Conservation (phyloP, 768 basidiomycete species). For the Suillus americanus region DNA sequence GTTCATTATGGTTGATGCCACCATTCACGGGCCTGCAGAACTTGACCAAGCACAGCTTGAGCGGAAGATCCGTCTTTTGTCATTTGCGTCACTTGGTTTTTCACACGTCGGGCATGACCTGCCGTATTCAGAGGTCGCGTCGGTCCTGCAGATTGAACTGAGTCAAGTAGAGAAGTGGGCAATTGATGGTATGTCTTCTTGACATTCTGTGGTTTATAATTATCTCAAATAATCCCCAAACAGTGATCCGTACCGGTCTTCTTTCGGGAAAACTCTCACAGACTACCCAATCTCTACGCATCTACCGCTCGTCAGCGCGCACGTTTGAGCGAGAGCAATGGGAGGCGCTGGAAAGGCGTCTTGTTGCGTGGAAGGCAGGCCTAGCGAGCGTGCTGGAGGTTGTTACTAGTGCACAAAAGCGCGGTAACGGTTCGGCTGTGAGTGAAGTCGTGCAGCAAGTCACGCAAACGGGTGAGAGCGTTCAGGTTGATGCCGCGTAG, state of each 20-base stretch:
- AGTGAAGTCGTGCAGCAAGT: conserved; percentile 22
- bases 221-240: conserved; percentile 1
- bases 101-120: conserved; percentile 74
- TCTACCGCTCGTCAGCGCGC: conserved; percentile 73
- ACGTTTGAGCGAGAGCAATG: conserved; percentile 79
- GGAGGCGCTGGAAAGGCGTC: conserved; percentile 71
- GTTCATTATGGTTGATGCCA: background rate
- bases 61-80: conserved; percentile 77
- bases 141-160: conserved; percentile 60
- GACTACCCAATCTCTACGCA: conserved; percentile 66
- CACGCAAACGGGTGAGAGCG: background rate
- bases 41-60: conserved; percentile 61
- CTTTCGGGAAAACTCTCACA: conserved; percentile 85
- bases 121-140: conserved; percentile 68
- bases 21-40: conserved; percentile 33
- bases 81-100: conserved; percentile 74
- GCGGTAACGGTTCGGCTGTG: conserved; percentile 22
- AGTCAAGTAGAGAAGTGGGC: conserved; percentile 83
- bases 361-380: conserved; percentile 78
- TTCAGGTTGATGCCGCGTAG: background rate
- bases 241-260: conserved; percentile 80
- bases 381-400: conserved; percentile 71
- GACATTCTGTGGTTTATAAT: background rate
- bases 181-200: conserved; percentile 65
- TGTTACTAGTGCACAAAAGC: conserved; percentile 58